These are phyloP conservation scores for Xylaria digitata DNA, from an alignment of 2,329 filamentous ascomycete species.

Conservation along the genomic window DNA sequence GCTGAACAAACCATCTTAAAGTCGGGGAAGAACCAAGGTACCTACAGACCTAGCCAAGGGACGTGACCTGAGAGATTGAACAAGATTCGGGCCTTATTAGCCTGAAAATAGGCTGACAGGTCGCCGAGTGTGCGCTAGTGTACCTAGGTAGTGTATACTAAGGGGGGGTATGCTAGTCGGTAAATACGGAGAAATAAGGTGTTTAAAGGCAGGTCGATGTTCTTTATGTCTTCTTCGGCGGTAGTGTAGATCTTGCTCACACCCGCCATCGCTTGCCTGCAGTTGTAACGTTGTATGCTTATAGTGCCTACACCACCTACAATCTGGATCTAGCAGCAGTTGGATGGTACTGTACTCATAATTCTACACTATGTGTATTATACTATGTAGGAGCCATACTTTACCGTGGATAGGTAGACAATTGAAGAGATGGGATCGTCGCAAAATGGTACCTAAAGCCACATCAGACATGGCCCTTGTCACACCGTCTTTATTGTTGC, in stretches of 20 bases:
- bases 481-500: constrained; percentile 39
- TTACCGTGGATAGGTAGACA: too few relatives aligned
- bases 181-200: constrained; percentile 11
- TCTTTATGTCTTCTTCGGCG: constrained; percentile 13
- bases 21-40: background rate
- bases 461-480: constrained; percentile 13
- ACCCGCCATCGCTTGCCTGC: background rate
- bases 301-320: too few relatives aligned
- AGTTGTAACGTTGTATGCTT: constrained; percentile 31
- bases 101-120: background rate
- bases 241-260: background rate
- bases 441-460: constrained; percentile 14
- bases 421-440: constrained; percentile 5
- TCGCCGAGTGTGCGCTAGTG: too few relatives aligned
- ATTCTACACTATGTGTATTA: background rate
- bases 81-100: background rate
- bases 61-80: background rate
- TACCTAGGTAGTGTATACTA: too few relatives aligned
- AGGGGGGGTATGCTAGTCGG: too few relatives aligned
- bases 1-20: too few relatives aligned
- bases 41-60: background rate
- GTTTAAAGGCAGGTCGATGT: constrained; percentile 9
- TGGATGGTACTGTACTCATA: background rate
- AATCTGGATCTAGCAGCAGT: background rate
- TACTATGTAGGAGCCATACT: too few relatives aligned